Evolutionary conservation across 768 basidiomycete genomes (phyloP).

Genomic region (Erythrobasidium yunnanense): DNA sequence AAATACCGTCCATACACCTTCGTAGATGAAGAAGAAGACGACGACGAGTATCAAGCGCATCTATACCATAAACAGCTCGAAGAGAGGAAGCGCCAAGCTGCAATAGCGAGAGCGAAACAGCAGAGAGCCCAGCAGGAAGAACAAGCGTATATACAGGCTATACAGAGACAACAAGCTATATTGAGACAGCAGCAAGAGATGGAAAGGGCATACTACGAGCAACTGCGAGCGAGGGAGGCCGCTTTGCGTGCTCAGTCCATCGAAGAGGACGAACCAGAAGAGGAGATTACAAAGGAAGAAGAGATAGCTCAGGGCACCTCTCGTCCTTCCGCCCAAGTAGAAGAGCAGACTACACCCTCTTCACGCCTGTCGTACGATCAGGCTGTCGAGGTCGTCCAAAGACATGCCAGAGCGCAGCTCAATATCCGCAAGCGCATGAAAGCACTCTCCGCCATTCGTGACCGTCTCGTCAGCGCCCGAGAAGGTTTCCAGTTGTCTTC

Average conservation of each 20-base stretch:
- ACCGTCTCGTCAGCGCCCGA: background rate
- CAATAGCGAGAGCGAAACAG: too few species aligned
- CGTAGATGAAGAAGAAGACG: background rate
- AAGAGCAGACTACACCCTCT: too few species aligned
- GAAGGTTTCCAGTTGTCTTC: background rate
- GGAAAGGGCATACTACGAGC: background rate
- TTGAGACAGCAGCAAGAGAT: background rate
- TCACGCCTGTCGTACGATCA: constrained; percentile 3
- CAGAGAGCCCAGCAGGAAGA: too few species aligned
- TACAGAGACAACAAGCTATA: background rate
- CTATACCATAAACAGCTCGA: too few species aligned
- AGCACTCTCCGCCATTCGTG: background rate
- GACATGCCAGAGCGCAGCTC: background rate
- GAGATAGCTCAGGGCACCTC: too few species aligned
- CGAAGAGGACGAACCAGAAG: background rate
- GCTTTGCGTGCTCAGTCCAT: too few species aligned
- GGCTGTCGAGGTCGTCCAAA: background rate
- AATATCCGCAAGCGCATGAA: background rate
- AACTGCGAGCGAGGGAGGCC: too few species aligned
- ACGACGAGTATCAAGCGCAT: background rate
- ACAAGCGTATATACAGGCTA: too few species aligned
- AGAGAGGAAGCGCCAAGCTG: too few species aligned
- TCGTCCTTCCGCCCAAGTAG: too few species aligned
- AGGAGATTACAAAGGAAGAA: too few species aligned
- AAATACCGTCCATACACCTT: background rate